Evolutionary conservation across 371 early-diverging fungal genomes (phyloP), one percentile per base, ranked within the genome.

Genomic region (Syncephalastrum sp.): DNA sequence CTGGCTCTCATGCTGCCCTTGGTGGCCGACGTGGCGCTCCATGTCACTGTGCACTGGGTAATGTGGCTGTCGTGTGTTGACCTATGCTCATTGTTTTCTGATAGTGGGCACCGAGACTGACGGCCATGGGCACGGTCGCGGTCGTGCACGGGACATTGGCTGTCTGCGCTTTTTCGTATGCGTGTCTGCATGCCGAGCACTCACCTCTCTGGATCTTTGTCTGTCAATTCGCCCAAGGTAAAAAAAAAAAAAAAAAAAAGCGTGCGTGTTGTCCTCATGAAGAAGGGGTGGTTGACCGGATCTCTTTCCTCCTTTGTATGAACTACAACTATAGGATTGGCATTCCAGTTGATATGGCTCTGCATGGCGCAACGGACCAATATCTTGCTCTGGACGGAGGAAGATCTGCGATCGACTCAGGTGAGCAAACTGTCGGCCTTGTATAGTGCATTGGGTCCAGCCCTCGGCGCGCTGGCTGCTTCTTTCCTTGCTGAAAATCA

Each of bases 391-490:
- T 69, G 66, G 63, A 67, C 63, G 24, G 59, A 59, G 8, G 59
- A 59, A 47, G 69, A 72, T 23, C 63, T 64, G 24, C 65, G 70
- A 6, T 70, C 72, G 48, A 64, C 65, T 21, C 70, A 69, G 42
- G 49, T 70, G 29, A 61, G 67, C 4, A 67, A 50, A 41, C 19
- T 68, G 23, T 69, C 75, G 7, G 62, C 66, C 5, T 51, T 69
- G 16, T 75, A 63, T 45, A 65, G 70, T 44, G 63, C 68, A 50
- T 45, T 75, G 13, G 72, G 75, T 0, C 75, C 75, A 43, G 63
- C 65, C 5, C 24, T 70, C 8, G 75, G 75, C 21, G 58, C 60
- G 0, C 38, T 68, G 17, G 5, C 70, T 5, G 67, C 68, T 15
- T 69, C 70, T 17, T 54, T 54, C 47, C 44, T 75, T 14, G 27